Percentiles rank a stretch among this genome's conserved stretches.
Conservation (phyloP, 2,329 filamentous ascomycete species). For the Ceratocystis ficicola region DNA sequence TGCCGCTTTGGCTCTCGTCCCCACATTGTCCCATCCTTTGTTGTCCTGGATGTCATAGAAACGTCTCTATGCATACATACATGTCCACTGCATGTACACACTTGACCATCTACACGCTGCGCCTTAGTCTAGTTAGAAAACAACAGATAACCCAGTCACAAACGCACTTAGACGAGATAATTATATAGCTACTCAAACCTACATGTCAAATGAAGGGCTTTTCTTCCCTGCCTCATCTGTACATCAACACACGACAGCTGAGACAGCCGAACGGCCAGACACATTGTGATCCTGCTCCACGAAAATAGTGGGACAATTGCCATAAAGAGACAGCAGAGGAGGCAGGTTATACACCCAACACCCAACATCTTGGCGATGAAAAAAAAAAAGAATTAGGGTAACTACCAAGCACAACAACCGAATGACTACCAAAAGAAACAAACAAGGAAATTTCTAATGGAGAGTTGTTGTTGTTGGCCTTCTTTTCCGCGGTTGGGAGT, state of each 20-base stretch:
- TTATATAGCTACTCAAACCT: too few relatives aligned
- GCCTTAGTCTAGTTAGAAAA: too few relatives aligned
- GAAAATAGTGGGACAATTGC: background rate
- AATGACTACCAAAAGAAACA: background rate
- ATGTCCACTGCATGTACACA: background rate
- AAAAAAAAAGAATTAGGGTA: background rate
- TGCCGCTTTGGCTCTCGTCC: background rate
- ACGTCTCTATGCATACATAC: background rate
- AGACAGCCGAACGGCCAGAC: background rate
- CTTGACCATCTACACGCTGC: background rate
- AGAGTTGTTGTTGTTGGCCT: background rate
- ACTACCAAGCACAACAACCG: background rate
- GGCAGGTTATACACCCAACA: background rate
- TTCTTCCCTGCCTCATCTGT: background rate
- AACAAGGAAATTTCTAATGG: background rate
- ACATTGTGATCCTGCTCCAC: background rate
- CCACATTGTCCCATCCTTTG: constrained; percentile 7
- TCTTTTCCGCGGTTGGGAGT: background rate
- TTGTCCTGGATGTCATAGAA: background rate
- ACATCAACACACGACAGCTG: background rate
- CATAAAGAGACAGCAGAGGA: background rate
- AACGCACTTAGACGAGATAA: too few relatives aligned
- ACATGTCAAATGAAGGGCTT: too few relatives aligned
- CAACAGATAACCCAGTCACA: too few relatives aligned
- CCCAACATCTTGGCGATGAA: background rate